Evolutionary conservation across 1,139 yeast species (phyloP).

Genomic region (Zygotorulaspora mrakii): DNA sequence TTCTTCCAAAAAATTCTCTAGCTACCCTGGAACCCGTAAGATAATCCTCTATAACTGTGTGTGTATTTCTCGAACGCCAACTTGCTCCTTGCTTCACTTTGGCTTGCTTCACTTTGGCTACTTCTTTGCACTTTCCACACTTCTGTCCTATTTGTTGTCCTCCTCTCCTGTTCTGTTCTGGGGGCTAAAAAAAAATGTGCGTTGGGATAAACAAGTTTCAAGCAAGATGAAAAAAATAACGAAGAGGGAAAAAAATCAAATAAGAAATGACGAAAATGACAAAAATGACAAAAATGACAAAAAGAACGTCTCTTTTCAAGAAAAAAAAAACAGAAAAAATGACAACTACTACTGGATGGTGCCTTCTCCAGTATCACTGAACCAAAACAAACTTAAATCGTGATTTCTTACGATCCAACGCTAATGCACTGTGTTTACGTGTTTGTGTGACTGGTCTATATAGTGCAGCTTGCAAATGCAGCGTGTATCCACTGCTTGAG

Average conservation of each 20-base stretch:
- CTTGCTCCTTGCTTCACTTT: no score
- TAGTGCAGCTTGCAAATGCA: no score
- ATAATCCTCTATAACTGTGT: background rate
- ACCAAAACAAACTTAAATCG: no score
- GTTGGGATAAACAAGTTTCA: conserved; percentile 6
- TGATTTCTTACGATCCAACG: no score
- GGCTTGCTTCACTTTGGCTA: background rate
- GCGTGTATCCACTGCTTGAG: no score
- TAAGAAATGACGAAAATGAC: no score
- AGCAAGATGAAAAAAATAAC: conserved; percentile 8
- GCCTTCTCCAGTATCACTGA: no score
- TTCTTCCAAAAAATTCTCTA: background rate
- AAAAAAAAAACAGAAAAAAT: no score
- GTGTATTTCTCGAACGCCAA: background rate
- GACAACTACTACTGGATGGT: no score
- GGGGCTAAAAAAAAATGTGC: conserved; percentile 5
- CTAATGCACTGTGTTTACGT: no score
- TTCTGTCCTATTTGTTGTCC: conserved; percentile 2
- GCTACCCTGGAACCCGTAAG: background rate
- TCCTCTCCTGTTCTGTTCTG: conserved; percentile 5
- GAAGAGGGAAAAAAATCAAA: conserved; percentile 3
- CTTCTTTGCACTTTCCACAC: conserved; percentile 1
- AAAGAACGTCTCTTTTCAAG: background rate
- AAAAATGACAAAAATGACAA: conserved; percentile 5
- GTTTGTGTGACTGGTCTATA: no score